Evolutionary conservation across 2,329 filamentous ascomycete genomes (phyloP).

Genomic region (Teratosphaeriaceae sp.): DNA sequence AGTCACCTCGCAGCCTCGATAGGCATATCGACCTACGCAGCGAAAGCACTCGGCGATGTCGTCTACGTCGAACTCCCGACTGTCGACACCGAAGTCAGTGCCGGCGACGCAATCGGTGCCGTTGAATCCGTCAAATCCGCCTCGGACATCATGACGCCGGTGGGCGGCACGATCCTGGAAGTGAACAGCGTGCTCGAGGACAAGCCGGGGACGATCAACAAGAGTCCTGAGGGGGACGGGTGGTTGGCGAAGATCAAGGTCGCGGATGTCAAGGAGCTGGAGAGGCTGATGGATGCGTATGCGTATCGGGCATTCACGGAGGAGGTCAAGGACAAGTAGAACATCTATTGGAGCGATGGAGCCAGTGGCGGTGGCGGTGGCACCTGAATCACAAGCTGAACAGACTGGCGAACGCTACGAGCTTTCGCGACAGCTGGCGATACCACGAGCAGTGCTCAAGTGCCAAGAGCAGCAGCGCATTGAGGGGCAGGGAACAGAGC

Average conservation of each 20-base stretch:
- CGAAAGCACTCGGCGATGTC: conserved; percentile 87
- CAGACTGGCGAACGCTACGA: no score
- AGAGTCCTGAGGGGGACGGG: conserved; percentile 79
- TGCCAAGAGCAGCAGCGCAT: no score
- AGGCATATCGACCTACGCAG: conserved; percentile 88
- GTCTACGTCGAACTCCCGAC: conserved; percentile 94
- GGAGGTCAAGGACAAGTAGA: conserved; percentile 31
- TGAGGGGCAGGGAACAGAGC: no score
- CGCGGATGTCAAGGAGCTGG: conserved; percentile 61
- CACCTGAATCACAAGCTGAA: no score
- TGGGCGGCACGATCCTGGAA: conserved; percentile 68
- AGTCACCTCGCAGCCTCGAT: conserved; percentile 47
- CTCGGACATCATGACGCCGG: conserved; percentile 91
- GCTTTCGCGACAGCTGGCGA: no score
- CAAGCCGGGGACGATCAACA: conserved; percentile 81
- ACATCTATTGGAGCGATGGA: no score
- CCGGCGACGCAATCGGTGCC: conserved; percentile 82
- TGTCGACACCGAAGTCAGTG: conserved; percentile 57
- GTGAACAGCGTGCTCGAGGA: conserved; percentile 72
- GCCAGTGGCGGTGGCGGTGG: no score
- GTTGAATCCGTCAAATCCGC: conserved; percentile 98
- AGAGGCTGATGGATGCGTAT: conserved; percentile 67
- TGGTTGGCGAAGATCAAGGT: conserved; percentile 91
- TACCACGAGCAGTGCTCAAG: no score
- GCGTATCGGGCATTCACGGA: conserved; percentile 72